Percentiles rank a stretch among this genome's conserved stretches.
Conservation (phyloP, 169 alveolate species). For the Perkinsus marinus region DNA sequence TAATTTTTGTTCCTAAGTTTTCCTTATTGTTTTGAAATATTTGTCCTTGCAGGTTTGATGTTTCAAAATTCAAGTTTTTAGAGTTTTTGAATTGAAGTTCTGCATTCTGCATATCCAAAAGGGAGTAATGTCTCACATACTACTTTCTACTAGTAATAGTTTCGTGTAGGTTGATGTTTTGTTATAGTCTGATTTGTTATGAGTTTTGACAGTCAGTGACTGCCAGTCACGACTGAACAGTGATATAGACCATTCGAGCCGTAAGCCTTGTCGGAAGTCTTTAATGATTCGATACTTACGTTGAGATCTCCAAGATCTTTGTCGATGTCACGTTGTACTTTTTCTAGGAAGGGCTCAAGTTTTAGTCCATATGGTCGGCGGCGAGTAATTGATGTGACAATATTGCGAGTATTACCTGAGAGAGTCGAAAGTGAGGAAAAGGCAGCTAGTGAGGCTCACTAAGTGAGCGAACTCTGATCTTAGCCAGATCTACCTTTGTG, state of each 20-base stretch:
- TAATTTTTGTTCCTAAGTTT: too few relatives aligned
- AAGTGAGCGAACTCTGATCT: background rate
- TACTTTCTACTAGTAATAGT: too few relatives aligned
- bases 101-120: too few relatives aligned
- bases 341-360: background rate
- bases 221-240: too few relatives aligned
- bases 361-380: background rate
- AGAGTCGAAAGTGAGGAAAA: background rate
- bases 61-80: too few relatives aligned
- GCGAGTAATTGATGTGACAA: background rate
- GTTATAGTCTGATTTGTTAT: too few relatives aligned
- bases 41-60: too few relatives aligned
- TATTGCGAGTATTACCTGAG: background rate
- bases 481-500: background rate
- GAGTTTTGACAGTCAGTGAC: too few relatives aligned
- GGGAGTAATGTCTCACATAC: too few relatives aligned
- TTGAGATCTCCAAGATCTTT: background rate
- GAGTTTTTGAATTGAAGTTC: too few relatives aligned
- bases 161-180: too few relatives aligned
- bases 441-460: background rate
- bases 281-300: background rate
- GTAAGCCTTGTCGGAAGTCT: background rate
- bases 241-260: background rate
- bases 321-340: background rate
- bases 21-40: too few relatives aligned